Base-by-base conservation (phyloP, 441 rosid species). In the Adansonia rubrostipa region DNA sequence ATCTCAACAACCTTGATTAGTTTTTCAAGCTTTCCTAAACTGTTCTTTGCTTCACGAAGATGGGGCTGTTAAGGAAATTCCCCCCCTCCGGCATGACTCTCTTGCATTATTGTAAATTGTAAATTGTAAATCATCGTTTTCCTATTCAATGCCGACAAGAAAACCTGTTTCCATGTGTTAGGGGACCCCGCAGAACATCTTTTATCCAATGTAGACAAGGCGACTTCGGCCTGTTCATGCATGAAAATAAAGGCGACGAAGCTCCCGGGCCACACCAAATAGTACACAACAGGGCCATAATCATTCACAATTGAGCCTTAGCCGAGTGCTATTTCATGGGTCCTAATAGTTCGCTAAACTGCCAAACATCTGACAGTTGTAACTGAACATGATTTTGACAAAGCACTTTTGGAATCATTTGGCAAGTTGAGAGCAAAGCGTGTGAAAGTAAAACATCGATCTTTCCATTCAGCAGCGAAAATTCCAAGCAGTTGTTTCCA, bases 401-500 rank as follows among this genome's bases (percentile, higher is more conserved):
- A 5, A 42, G 40, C 45, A 42, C 8, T 42, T 42, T 42, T 42
- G 8, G 45, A 42, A 42, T 42, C 45, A 42, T 42, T 42, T 42
- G 45, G 8, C 65, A 60, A 22, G 15, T 33, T 3, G 15, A 24
- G 65, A 24, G n/a, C 66, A 22, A 61, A 36, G 66, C 13, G 0
- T 61, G 40, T 61, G 66, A 57, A 22, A 57, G 19, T 5, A 20
- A 62, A 62, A 0, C 44, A 28, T 13, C 14, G 17, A 62, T 13
- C 6, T 62, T 62, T 62, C 67, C 44, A 62, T 62, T 62, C 67
- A 62, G 44, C 86, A 66, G 84, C 85, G 11, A 72, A 76, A 28
- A 78, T 80, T 51, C 60, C 76, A 58, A 47, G 81, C 84, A 69
- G 76, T 73, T 36, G 80, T 50, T 78, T 76, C 68, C 48, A 54